Percentiles rank a stretch among this genome's conserved stretches.
Evolutionary conservation across 2,329 filamentous ascomycete species (phyloP).

Genomic region (Didymella pomorum): DNA sequence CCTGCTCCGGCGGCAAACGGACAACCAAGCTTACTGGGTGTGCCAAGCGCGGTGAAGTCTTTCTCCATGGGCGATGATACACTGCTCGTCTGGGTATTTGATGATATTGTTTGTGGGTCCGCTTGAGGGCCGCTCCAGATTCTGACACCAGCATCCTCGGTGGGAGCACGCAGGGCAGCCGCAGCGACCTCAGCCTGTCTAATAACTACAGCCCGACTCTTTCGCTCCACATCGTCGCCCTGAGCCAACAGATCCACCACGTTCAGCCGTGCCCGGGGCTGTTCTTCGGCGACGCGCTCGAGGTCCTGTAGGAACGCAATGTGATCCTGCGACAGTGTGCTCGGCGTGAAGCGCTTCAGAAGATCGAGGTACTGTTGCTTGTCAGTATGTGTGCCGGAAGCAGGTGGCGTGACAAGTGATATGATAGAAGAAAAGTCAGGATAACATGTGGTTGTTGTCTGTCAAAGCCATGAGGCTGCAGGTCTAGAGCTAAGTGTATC

Average conservation of each 20-base stretch:
- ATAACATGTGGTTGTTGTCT: conserved; percentile 55
- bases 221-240: conserved; percentile 46
- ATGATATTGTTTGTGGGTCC: conserved; percentile 35
- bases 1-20: conserved; percentile 70
- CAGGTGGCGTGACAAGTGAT: conserved; percentile 7
- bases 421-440: conserved; percentile 44
- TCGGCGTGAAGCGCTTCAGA: conserved; percentile 50
- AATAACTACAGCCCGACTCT: conserved; percentile 45
- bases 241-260: conserved; percentile 49
- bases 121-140: conserved; percentile 53
- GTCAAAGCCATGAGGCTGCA: conserved; percentile 58
- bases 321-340: conserved; percentile 52
- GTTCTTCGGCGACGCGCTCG: conserved; percentile 45
- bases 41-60: conserved; percentile 89
- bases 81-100: conserved; percentile 44
- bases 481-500: conserved; percentile 62
- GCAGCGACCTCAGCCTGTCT: conserved; percentile 46
- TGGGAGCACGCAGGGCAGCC: conserved; percentile 34
- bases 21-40: conserved; percentile 79
- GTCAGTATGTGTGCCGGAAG: conserved; percentile 29
- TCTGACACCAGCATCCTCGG: conserved; percentile 44
- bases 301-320: conserved; percentile 51
- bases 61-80: conserved; percentile 69
- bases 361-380: conserved; percentile 49
- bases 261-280: conserved; percentile 34